Percentiles rank a stretch among this genome's conserved stretches.
phyloP scores from a whole-genome alignment of 2,329 filamentous ascomycete species.

The Xylariaceae sp. region DNA sequence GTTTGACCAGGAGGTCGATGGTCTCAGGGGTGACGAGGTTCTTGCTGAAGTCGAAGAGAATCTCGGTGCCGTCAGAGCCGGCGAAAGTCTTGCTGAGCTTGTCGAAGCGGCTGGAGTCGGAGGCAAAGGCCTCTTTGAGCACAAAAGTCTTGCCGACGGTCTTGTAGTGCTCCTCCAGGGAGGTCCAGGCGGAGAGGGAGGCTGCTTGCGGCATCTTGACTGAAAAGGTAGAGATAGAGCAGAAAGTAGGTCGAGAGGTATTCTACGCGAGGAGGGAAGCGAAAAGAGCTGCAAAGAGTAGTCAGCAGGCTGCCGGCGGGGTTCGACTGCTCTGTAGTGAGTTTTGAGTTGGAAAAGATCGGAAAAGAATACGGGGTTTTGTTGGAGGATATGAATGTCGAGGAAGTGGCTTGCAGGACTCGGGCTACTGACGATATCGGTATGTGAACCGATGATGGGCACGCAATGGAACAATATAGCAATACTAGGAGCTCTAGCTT shows the following conservation, averaged over 20 bases:
- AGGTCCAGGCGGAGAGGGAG: constrained; percentile 80
- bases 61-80: constrained; percentile 73
- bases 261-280: background rate
- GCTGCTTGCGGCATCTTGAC: constrained; percentile 72
- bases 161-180: constrained; percentile 87
- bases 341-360: no score
- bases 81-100: constrained; percentile 90
- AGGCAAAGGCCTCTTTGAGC: constrained; percentile 87
- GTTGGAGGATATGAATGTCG: no score
- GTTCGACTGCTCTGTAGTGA: background rate
- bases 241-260: background rate
- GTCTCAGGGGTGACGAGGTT: constrained; percentile 97
- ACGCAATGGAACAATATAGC: no score
- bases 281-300: background rate
- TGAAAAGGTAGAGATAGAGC: background rate
- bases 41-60: constrained; percentile 98
- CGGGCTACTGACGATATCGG: no score
- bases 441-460: no score
- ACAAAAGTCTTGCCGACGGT: constrained; percentile 83
- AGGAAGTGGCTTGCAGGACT: no score
- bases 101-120: constrained; percentile 81
- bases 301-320: background rate
- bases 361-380: no score
- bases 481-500: no score
- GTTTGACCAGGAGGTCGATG: constrained; percentile 76